These are phyloP conservation scores for Dryadomyces quercus-mongolicae DNA, from an alignment of 2,329 filamentous ascomycete species.

Conservation along the genomic window DNA sequence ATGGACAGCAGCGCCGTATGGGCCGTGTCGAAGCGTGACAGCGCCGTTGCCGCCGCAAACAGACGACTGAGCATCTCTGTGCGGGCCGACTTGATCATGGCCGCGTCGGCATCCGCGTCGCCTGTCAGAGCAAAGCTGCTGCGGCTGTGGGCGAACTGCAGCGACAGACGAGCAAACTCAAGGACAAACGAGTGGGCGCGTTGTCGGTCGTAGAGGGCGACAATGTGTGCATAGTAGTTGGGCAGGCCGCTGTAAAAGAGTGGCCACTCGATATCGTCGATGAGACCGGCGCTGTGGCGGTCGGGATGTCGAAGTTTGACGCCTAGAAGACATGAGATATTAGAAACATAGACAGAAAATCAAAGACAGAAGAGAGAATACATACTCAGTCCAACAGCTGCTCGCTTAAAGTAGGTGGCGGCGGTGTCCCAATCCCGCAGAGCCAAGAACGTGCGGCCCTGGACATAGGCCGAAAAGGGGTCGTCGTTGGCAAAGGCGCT, in stretches of 20 bases:
- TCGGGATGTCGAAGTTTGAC: slow-evolving; percentile 32
- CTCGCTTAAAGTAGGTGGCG: slow-evolving; percentile 65
- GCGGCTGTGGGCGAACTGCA: slow-evolving; percentile 43
- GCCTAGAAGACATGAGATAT: slow-evolving; percentile 20
- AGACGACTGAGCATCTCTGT: slow-evolving; percentile 70
- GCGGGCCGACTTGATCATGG: slow-evolving; percentile 18
- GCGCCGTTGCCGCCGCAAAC: slow-evolving; percentile 71
- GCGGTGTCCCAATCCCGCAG: slow-evolving; percentile 64
- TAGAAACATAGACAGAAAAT: not conserved
- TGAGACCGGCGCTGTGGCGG: slow-evolving; percentile 50
- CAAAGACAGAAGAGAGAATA: not conserved
- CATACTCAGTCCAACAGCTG: slow-evolving; percentile 68
- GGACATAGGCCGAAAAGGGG: slow-evolving; percentile 65
- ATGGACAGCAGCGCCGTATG: slow-evolving; percentile 69
- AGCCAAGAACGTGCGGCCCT: slow-evolving; percentile 66
- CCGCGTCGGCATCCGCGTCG: not conserved
- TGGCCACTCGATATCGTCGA: slow-evolving; percentile 65
- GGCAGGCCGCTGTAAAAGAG: slow-evolving; percentile 60
- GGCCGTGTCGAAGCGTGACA: slow-evolving; percentile 69
- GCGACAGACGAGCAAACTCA: slow-evolving; percentile 66
- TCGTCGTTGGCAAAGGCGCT: slow-evolving; percentile 42
- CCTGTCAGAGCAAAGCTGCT: not conserved
- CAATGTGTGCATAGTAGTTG: slow-evolving; percentile 78
- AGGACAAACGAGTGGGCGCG: slow-evolving; percentile 70
- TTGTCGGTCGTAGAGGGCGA: slow-evolving; percentile 66